Percentiles rank a stretch among this genome's conserved stretches.
These are phyloP conservation scores for Eutypella sp. DNA, from an alignment of 2,329 filamentous ascomycete species.

Conservation along the genomic window DNA sequence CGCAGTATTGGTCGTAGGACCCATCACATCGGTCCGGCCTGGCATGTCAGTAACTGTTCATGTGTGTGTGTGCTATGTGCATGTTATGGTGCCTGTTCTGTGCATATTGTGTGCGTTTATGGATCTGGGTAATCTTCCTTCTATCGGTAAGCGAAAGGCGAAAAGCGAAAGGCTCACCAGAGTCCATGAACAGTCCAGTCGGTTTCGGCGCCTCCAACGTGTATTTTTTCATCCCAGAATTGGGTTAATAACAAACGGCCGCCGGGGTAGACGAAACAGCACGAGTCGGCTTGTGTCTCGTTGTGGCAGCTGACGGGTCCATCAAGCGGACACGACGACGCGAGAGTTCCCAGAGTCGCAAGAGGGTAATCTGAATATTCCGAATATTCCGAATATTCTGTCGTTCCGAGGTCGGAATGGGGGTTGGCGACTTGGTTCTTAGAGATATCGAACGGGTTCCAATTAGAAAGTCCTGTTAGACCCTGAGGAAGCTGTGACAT, in stretches of 20 bases:
- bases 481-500: conserved; percentile 25
- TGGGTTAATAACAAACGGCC: conserved; percentile 37
- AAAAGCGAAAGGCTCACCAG: conserved; percentile 35
- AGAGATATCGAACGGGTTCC: conserved; percentile 14
- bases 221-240: conserved; percentile 38
- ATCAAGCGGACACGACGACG: conserved; percentile 36
- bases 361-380: too few species aligned
- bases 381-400: too few species aligned
- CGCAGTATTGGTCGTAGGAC: conserved; percentile 38
- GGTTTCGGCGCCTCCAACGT: conserved; percentile 35
- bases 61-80: too few species aligned
- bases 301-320: conserved; percentile 38
- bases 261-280: conserved; percentile 38
- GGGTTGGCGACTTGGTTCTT: background rate
- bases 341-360: conserved; percentile 30
- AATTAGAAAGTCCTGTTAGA: conserved; percentile 16
- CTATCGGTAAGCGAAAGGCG: background rate
- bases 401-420: conserved; percentile 11
- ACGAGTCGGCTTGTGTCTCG: conserved; percentile 31
- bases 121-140: too few species aligned
- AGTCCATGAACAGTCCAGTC: conserved; percentile 42
- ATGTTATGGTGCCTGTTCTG: too few species aligned
- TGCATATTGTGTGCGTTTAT: too few species aligned
- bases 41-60: background rate
- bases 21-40: conserved; percentile 42